Evolutionary conservation across 23 red algal species (phyloP).

Genomic region (Chondrus crispus): DNA sequence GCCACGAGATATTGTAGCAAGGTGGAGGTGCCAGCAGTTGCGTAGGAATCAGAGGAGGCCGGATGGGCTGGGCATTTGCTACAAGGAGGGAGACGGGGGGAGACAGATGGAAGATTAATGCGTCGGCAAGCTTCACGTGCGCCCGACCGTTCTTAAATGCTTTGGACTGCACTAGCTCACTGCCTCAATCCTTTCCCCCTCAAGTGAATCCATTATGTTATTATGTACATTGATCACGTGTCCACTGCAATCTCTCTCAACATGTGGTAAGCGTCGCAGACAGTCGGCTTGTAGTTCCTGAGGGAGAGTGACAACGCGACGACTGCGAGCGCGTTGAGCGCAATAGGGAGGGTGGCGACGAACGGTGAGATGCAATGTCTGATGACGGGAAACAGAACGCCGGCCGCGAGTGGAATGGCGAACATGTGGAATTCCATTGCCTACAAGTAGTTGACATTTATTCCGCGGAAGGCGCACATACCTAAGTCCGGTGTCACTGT

Average conservation of each 20-base stretch:
- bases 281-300: too few species aligned
- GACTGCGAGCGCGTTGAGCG: slow-evolving; percentile 68
- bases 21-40: slow-evolving; percentile 36
- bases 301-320: slow-evolving; percentile 68
- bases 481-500: slow-evolving; percentile 56
- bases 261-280: too few species aligned
- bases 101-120: too few species aligned
- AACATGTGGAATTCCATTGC: slow-evolving; percentile 83
- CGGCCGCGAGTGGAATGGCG: slow-evolving; percentile 83
- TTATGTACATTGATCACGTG: too few species aligned
- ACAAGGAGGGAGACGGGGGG: too few species aligned
- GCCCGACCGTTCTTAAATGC: too few species aligned
- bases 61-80: too few species aligned
- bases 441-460: slow-evolving; percentile 82
- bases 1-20: slow-evolving; percentile 12
- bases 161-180: too few species aligned
- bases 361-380: slow-evolving; percentile 71
- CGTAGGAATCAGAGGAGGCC: slow-evolving; percentile 14
- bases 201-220: too few species aligned
- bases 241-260: too few species aligned
- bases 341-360: slow-evolving; percentile 88
- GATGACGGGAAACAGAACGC: slow-evolving; percentile 77
- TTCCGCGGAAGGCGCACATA: slow-evolving; percentile 56
- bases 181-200: too few species aligned
- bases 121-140: too few species aligned